Base-by-base conservation (phyloP, 345 rosid species). In the Camelina hispida region DNA sequence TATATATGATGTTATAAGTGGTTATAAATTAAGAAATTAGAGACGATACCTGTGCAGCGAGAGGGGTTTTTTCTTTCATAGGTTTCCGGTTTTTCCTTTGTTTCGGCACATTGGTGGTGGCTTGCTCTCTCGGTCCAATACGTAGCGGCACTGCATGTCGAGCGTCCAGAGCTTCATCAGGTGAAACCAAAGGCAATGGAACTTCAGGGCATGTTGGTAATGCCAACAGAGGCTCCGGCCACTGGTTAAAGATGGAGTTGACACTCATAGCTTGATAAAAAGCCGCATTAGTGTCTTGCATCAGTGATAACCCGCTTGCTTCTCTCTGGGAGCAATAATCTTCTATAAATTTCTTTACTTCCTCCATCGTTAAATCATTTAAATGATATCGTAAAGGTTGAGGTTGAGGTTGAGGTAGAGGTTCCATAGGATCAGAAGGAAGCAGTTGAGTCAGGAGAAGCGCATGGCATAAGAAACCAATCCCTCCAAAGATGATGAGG, bases 391-490 rank as follows among this genome's bases (percentile, higher is more conserved):
- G 42, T 60, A 30, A 46, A 8, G 42, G 9, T 42, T 0, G 62
- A 22, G 7, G 14, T 34, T 34, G 37, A 34, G 1, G 2, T 52
- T 52, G 62, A 5, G 43, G 9, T 42, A 0, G 69, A 12, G 8
- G 11, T 7, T 60, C 47, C 1, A 0, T 51, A 15, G 15, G 10
- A 60, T 37, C 59, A 46, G 51, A 6, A 57, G 5, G 42, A 22
- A 32, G 46, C 0, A 4, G 62, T 13, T 6, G 57, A 11, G 11
- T 50, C 63, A 53, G 51, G 6, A 76, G 63, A 32, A 68, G 1
- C 12, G 63, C 79, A 68, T 76, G 79, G 67, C 79, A 76, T 13
- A 76, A 11, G 15, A 11, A 68, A 0, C 64, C 79, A n/a, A 43
- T 53, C 10, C 73, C 78, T 58, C 78, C 78, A 4, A 16, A 23